phyloP scores from a whole-genome alignment of 2,329 filamentous ascomycete species.

The Myriosclerotinia scirpicola region DNA sequence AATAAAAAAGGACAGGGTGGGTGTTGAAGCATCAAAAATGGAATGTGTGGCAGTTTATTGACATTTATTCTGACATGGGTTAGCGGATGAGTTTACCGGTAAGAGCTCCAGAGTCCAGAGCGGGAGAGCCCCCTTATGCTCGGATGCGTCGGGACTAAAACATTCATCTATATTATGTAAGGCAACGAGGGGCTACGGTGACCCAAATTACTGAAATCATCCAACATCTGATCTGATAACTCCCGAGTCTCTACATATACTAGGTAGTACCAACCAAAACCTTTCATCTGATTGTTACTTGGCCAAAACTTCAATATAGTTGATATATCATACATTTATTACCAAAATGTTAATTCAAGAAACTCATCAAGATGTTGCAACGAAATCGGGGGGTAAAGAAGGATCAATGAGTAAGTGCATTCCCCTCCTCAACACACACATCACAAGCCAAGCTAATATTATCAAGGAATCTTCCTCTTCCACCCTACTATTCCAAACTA shows the following conservation, averaged over 20 bases:
- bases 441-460: not conserved
- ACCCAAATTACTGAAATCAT: not conserved
- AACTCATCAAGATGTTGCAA: slow-evolving; percentile 58
- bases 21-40: no score
- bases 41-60: no score
- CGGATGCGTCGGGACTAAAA: slow-evolving; percentile 7
- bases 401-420: slow-evolving; percentile 50
- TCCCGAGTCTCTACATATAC: no score
- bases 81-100: no score
- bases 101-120: no score
- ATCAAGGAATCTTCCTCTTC: slow-evolving; percentile 80
- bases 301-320: no score
- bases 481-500: slow-evolving; percentile 83
- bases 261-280: no score
- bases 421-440: slow-evolving; percentile 9
- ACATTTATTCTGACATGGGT: no score
- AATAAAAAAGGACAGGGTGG: no score
- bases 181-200: slow-evolving; percentile 9
- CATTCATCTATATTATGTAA: not conserved
- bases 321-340: no score
- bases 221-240: no score
- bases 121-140: not conserved
- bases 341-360: slow-evolving; percentile 59
- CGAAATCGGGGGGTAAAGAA: slow-evolving; percentile 55
- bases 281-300: no score